phyloP scores from a whole-genome alignment of 768 basidiomycete species.

The Suillus subalutaceus region DNA sequence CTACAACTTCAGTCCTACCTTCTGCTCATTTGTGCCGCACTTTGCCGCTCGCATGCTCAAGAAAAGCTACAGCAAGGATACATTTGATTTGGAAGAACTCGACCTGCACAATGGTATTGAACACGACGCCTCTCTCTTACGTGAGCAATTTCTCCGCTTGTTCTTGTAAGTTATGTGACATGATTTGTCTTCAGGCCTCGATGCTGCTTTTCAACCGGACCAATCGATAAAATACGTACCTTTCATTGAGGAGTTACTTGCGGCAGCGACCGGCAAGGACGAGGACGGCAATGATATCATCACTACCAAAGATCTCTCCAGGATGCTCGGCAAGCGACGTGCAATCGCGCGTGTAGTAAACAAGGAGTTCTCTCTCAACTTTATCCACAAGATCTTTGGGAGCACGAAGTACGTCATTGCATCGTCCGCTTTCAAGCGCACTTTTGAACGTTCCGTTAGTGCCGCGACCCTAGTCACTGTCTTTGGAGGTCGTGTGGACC shows the following conservation, averaged over 20 bases:
- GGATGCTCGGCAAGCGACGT: constrained; percentile 61
- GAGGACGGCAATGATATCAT: constrained; percentile 47
- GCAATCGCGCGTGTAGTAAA: constrained; percentile 58
- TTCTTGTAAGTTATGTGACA: background rate
- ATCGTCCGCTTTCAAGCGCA: background rate
- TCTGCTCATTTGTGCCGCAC: constrained; percentile 69
- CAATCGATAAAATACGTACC: constrained; percentile 55
- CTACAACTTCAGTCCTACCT: constrained; percentile 72
- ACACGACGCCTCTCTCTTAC: constrained; percentile 37
- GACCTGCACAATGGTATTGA: constrained; percentile 67
- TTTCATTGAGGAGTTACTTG: constrained; percentile 63
- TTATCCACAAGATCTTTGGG: constrained; percentile 66
- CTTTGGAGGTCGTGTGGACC: constrained; percentile 65
- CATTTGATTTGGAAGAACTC: constrained; percentile 67
- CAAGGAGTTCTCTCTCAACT: constrained; percentile 53
- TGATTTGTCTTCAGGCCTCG: constrained; percentile 49
- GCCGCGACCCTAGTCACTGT: constrained; percentile 68
- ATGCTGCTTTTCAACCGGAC: constrained; percentile 45
- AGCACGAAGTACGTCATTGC: constrained; percentile 60
- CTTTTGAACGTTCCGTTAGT: constrained; percentile 35
- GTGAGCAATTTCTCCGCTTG: constrained; percentile 19
- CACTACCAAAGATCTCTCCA: constrained; percentile 62
- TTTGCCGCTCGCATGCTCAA: constrained; percentile 60
- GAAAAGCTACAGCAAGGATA: constrained; percentile 57
- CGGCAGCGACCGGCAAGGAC: constrained; percentile 61